Conservation (phyloP, 2,329 filamentous ascomycete genomes). For the Aspergillus sclerotialis region DNA sequence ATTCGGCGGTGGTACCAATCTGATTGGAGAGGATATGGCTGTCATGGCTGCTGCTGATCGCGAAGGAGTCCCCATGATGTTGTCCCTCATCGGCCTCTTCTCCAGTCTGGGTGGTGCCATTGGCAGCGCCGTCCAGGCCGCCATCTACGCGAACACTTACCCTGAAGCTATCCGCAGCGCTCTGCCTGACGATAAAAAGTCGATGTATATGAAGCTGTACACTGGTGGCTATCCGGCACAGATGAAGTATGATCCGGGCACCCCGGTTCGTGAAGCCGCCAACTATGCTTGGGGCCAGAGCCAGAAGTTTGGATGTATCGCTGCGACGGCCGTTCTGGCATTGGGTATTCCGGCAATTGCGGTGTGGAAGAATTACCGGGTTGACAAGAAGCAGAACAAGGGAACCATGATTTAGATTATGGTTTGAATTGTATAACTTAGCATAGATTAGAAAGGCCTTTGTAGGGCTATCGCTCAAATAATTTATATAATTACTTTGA, state of each 20-base stretch:
- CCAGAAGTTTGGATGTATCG: constrained; percentile 30
- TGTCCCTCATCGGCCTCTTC: constrained; percentile 30
- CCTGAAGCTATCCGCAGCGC: constrained; percentile 37
- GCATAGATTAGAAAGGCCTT: too few species aligned
- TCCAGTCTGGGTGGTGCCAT: constrained; percentile 29
- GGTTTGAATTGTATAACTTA: too few species aligned
- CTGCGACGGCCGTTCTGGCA: constrained; percentile 25
- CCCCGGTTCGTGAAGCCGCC: constrained; percentile 24
- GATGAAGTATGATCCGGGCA: constrained; percentile 22
- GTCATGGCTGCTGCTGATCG: constrained; percentile 52
- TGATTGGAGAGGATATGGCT: constrained; percentile 52
- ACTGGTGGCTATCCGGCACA: constrained; percentile 21
- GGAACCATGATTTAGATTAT: not conserved
- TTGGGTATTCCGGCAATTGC: constrained; percentile 27
- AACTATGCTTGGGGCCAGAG: constrained; percentile 31
- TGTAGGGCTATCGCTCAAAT: too few species aligned
- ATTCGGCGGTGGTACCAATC: constrained; percentile 46
- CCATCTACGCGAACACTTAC: constrained; percentile 55
- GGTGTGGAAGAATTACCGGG: constrained; percentile 34
- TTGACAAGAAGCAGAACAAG: constrained; percentile 27
- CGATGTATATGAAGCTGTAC: constrained; percentile 16
- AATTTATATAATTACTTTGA: too few species aligned
- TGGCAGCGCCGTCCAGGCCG: constrained; percentile 22
- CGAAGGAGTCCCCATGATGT: constrained; percentile 45
- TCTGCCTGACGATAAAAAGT: constrained; percentile 33